Evolutionary conservation across 768 basidiomycete genomes (phyloP), one percentile per base, ranked within the genome.

Genomic region (Asterophora lycoperdoides): DNA sequence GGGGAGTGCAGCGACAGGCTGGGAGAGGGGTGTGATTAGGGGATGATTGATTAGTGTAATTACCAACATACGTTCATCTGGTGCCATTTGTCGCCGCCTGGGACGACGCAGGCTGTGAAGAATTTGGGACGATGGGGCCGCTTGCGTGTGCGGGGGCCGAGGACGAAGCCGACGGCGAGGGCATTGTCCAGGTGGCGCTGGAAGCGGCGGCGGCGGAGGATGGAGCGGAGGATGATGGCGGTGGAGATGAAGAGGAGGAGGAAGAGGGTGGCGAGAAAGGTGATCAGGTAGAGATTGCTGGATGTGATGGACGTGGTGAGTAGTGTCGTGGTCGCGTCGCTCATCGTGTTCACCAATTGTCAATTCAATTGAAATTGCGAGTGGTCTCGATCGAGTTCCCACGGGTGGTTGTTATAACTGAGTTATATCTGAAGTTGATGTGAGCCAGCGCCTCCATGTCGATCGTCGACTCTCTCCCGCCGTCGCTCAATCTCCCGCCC

Each of bases 261-360:
- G 54, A 85, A 72, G 19, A 88, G 75, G 3, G 85, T 86, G 18
- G 84, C 83, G 32, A 87, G 76, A 57, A 86, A 88, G 4, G 84
- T 86, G 64, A 84, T 80, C 3, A 23, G 23, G 6, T 23, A 23
- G 3, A 23, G 6, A 6, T 23, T 23, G 20, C 82, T 85, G 61
- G 49, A 51, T n/a, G n/a, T n/a, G n/a, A n/a, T n/a, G n/a, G 23
- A 23, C 23, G 23, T 23, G 23, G 3, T 32, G 39, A 48, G 30
- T 30, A 41, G 42, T 49, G 23, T 3, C 3, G 23, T 3, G 3
- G 23, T 3, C 23, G 3, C 23, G 23, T 3, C 23, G 23, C 23
- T 23, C 23, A 23, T 23, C 23, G 23, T 19, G 14, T n/a, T n/a
- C n/a, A n/a, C n/a, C n/a, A n/a, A n/a, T n/a, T n/a, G n/a, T n/a